A percentile compares a stretch with the other conserved stretches of the same genome.
phyloP scores from a whole-genome alignment of 805 yeast species.

The Metschnikowia shivogae region DNA sequence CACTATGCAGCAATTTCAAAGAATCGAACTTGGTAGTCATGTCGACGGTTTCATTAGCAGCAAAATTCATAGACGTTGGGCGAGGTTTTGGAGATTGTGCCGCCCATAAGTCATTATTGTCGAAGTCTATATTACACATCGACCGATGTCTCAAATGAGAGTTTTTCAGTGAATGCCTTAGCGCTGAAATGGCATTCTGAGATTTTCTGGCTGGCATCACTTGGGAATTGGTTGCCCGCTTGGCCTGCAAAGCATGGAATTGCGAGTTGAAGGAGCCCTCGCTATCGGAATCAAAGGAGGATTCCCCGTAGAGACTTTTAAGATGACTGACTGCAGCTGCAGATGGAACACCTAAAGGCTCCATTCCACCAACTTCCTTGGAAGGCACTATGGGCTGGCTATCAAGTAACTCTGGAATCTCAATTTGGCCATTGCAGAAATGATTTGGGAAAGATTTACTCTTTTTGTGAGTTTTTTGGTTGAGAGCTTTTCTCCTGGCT shows the following conservation, averaged over 20 bases:
- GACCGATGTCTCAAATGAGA: slow-evolving; percentile 38
- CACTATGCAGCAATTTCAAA: not conserved
- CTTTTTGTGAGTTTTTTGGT: slow-evolving; percentile 11
- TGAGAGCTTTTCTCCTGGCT: slow-evolving; percentile 5
- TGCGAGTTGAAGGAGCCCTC: slow-evolving; percentile 24
- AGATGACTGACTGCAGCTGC: slow-evolving; percentile 30
- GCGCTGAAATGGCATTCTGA: not conserved
- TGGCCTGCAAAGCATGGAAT: slow-evolving; percentile 13
- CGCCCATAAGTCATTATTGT: slow-evolving; percentile 1
- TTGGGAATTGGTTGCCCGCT: not conserved
- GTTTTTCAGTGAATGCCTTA: slow-evolving; percentile 7
- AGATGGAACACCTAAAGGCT: slow-evolving; percentile 37
- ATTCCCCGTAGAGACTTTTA: slow-evolving; percentile 18
- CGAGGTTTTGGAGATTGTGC: not conserved
- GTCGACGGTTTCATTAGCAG: not conserved
- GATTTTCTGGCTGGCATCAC: slow-evolving; percentile 4
- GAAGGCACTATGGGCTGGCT: not conserved
- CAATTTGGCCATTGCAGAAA: slow-evolving; percentile 33
- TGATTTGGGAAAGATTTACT: slow-evolving; percentile 11
- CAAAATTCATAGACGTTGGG: slow-evolving; percentile 3
- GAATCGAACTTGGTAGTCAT: not conserved
- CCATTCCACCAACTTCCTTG: slow-evolving; percentile 11
- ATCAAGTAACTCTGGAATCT: slow-evolving; percentile 37
- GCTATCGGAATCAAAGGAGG: slow-evolving; percentile 31
- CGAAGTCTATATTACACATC: slow-evolving; percentile 30